Evolutionary conservation across 1,284 basidiomycete species (phyloP).

Genomic region (Singerocomus inundabilis): DNA sequence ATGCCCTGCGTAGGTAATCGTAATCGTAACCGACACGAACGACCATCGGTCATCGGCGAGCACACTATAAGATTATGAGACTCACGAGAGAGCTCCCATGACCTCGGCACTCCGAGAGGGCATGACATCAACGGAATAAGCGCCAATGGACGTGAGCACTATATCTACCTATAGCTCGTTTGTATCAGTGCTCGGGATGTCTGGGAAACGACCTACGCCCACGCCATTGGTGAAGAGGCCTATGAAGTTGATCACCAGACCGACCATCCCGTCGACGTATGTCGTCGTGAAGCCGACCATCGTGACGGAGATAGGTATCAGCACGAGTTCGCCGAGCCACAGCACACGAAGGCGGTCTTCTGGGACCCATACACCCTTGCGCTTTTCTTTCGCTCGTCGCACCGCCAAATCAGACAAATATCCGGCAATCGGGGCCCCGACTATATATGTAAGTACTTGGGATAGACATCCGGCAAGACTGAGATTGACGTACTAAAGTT

Average conservation of each 20-base stretch:
- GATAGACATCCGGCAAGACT: neutral
- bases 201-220: conserved; percentile 37
- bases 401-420: conserved; percentile 51
- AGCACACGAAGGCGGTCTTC: conserved; percentile 60
- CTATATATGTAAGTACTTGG: conserved; percentile 25
- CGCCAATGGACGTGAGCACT: conserved; percentile 48
- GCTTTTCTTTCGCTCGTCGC: conserved; percentile 42
- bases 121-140: conserved; percentile 58
- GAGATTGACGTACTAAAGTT: conserved; percentile 47
- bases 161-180: conserved; percentile 38
- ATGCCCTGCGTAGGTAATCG: conserved; percentile 34
- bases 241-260: conserved; percentile 41
- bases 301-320: conserved; percentile 37
- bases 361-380: conserved; percentile 51
- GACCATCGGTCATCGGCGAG: neutral
- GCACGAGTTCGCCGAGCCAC: conserved; percentile 43
- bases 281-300: conserved; percentile 20
- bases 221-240: conserved; percentile 50
- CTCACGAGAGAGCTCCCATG: conserved; percentile 43
- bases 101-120: conserved; percentile 53
- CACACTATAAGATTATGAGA: neutral
- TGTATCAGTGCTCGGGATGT: neutral
- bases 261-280: conserved; percentile 41
- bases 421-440: conserved; percentile 54
- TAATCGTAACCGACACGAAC: too few relatives aligned